These are phyloP conservation scores for Lasiosphaeria ovina DNA, from an alignment of 495 filamentous ascomycete species.

Conservation along the genomic window DNA sequence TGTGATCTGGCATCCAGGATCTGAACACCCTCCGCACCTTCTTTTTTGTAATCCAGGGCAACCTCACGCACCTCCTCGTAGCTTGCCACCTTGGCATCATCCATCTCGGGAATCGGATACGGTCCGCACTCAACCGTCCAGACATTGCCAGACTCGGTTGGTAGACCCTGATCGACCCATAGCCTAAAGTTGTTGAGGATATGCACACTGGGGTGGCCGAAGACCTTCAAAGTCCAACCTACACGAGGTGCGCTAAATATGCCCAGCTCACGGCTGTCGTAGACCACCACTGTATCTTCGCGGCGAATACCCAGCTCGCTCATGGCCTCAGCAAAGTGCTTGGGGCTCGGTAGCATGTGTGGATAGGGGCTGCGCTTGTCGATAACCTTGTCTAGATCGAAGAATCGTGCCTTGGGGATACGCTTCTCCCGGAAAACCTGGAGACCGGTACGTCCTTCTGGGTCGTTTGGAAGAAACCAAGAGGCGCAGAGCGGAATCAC, in stretches of 20 bases:
- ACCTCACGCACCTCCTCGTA: constrained; percentile 81
- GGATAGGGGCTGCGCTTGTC: constrained; percentile 86
- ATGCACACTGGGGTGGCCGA: constrained; percentile 88
- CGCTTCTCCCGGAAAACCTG: constrained; percentile 72
- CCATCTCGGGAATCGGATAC: constrained; percentile 53
- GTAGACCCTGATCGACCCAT: constrained; percentile 79
- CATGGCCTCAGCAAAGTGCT: constrained; percentile 85
- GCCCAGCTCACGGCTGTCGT: constrained; percentile 82
- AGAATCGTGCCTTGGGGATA: constrained; percentile 90
- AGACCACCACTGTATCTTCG: constrained; percentile 89
- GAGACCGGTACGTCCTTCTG: constrained; percentile 65
- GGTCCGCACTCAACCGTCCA: constrained; percentile 57
- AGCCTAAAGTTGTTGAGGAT: constrained; percentile 90
- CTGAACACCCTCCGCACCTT: constrained; percentile 77
- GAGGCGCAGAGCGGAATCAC: constrained; percentile 86
- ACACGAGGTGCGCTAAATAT: constrained; percentile 93
- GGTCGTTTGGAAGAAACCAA: constrained; percentile 94
- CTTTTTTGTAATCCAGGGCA: constrained; percentile 70
- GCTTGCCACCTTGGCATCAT: constrained; percentile 47
- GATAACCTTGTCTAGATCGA: constrained; percentile 88
- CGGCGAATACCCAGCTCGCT: constrained; percentile 75
- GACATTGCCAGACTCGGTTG: constrained; percentile 74
- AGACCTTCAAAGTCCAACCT: constrained; percentile 86
- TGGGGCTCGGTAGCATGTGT: constrained; percentile 88
- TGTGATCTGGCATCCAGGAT: constrained; percentile 83